Conservation (phyloP, 2,329 filamentous ascomycete species). For the Alternaria tenuissima region DNA sequence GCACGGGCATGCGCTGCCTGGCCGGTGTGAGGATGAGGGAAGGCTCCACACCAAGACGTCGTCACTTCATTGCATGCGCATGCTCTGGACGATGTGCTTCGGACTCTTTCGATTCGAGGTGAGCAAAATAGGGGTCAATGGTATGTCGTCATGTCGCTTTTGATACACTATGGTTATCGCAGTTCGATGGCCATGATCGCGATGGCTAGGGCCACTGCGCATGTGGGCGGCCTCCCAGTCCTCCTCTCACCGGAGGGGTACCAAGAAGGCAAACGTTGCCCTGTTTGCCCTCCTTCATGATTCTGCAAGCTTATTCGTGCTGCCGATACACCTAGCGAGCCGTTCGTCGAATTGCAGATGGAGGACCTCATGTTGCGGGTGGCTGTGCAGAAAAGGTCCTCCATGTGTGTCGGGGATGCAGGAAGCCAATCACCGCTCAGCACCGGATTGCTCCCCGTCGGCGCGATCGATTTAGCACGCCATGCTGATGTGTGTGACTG, state of each 20-base stretch:
- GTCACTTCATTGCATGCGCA: neutral
- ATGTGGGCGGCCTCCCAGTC: constrained; percentile 17
- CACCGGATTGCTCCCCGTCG: constrained; percentile 1
- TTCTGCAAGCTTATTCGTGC: constrained; percentile 7
- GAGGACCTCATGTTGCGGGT: constrained; percentile 11
- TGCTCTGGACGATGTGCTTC: neutral
- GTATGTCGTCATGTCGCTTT: neutral
- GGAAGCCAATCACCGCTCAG: constrained; percentile 5
- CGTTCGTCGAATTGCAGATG: constrained; percentile 10
- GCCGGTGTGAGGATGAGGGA: constrained; percentile 40
- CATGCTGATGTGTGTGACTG: constrained; percentile 8
- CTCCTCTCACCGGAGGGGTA: constrained; percentile 1
- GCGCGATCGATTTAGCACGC: constrained; percentile 7
- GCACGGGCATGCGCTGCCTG: constrained; percentile 18
- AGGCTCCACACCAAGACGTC: constrained; percentile 5
- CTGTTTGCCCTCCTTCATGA: constrained; percentile 5
- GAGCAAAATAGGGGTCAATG: neutral
- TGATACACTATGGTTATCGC: constrained; percentile 3
- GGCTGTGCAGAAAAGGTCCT: constrained; percentile 18
- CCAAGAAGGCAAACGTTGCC: constrained; percentile 12
- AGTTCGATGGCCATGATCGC: constrained; percentile 1
- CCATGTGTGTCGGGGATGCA: constrained; percentile 2
- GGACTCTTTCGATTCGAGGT: neutral
- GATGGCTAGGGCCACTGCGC: neutral
- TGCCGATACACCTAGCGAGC: constrained; percentile 4